Evolutionary conservation across 768 basidiomycete genomes (phyloP).

Genomic region (Lactarius trivialis): DNA sequence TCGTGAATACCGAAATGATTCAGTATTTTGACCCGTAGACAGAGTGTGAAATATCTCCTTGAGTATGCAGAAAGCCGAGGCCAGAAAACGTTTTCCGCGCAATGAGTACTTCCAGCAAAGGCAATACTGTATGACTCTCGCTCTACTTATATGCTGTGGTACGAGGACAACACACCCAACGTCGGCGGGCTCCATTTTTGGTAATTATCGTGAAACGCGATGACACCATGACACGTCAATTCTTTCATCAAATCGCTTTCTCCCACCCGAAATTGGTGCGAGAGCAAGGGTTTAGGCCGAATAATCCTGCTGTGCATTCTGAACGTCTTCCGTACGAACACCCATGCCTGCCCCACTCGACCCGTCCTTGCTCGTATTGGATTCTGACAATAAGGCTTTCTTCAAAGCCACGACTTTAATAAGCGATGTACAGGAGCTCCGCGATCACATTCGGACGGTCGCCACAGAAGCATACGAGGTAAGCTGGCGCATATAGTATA

Average conservation of each 20-base stretch:
- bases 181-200: background rate
- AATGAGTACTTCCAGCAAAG: background rate
- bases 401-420: constrained; percentile 6
- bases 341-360: constrained; percentile 4
- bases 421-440: constrained; percentile 7
- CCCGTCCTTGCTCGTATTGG: constrained; percentile 12
- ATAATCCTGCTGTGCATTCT: background rate
- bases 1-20: background rate
- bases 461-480: constrained; percentile 14
- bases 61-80: background rate
- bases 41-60: background rate
- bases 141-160: background rate
- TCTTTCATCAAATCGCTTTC: background rate
- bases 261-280: background rate
- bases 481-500: background rate
- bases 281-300: background rate
- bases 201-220: background rate
- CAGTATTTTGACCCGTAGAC: background rate
- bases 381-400: constrained; percentile 1
- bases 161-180: background rate
- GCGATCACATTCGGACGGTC: constrained; percentile 5
- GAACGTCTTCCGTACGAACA: background rate
- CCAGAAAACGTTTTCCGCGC: background rate
- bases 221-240: background rate
- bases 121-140: background rate